Percentiles rank a stretch among this genome's conserved stretches.
Conservation (phyloP, 1,284 basidiomycete species). For the Phaffia rhodozyma region DNA sequence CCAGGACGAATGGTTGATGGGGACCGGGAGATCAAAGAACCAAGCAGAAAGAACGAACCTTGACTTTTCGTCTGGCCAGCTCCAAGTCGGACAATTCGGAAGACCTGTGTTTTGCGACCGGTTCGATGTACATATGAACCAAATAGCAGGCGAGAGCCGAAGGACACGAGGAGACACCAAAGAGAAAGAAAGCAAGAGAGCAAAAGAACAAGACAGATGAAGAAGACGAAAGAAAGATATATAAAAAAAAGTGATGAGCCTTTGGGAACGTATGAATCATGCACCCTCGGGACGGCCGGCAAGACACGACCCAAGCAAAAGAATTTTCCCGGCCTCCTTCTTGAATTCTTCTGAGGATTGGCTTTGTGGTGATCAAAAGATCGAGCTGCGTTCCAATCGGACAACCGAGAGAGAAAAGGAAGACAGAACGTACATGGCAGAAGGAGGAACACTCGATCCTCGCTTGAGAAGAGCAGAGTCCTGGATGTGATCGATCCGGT, state of each 20-base stretch:
- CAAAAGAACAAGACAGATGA: not conserved
- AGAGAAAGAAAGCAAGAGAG: not conserved
- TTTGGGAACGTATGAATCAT: not conserved
- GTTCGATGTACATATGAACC: not conserved
- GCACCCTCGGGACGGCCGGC: too few relatives aligned
- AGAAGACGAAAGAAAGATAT: not conserved
- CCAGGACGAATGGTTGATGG: not conserved
- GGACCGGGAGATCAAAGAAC: not conserved
- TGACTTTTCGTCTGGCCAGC: conserved; percentile 14
- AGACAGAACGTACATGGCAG: too few relatives aligned
- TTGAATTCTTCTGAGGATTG: too few relatives aligned
- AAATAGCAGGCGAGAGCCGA: not conserved
- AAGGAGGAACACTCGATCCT: too few relatives aligned
- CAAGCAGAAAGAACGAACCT: not conserved
- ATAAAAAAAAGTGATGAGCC: not conserved
- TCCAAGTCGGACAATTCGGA: not conserved
- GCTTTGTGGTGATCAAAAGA: too few relatives aligned
- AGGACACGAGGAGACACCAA: not conserved
- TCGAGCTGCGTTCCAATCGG: too few relatives aligned
- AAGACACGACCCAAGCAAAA: not conserved
- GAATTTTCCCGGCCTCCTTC: too few relatives aligned
- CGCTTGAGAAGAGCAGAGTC: too few relatives aligned
- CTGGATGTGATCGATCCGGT: too few relatives aligned
- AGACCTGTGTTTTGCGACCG: too few relatives aligned
- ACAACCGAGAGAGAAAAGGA: too few relatives aligned